Base-by-base conservation (phyloP, 2,329 filamentous ascomycete species). In the Trichoderma breve region DNA sequence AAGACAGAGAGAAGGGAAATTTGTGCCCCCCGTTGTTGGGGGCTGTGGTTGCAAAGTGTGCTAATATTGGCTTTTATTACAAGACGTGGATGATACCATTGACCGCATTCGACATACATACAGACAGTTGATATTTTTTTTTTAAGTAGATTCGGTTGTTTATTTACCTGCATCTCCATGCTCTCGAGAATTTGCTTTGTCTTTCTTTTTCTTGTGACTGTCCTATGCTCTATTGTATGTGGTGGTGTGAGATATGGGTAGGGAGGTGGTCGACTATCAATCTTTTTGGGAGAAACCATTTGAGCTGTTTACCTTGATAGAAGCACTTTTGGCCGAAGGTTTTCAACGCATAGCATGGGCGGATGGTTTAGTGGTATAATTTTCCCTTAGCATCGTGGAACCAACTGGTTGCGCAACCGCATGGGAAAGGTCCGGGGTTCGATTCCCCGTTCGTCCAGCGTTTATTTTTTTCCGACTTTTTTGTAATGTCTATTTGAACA, bases 51-150 rank as follows among this genome's bases (percentile, higher is more conserved):
- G 57, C 58, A 73, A 68, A 77, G 76, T 76, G 77, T 75, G 72
- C 69, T 64, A 71, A 71, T 70, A 57, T 71, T 74, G 76, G 73
- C 76, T 78, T 76, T 76, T 73, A 74, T 76, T 74, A 74, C 76
- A 76, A 78, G 74, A 80, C 77, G 82, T 80, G 80, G 81, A 83
- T 81, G 81, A 83, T 82, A 83, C 81, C 81, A 83, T 79, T 79
- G 79, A 81, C 79, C 63, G 79, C 81, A 80, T 80, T 76, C 71
- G 80, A 68, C 71, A 72, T 70, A 72, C 71, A 72, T 70, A 70
- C 71, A 61, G 65, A 60, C 65, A 68, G 65, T 60, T 68, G 57
- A 58, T 67, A 62, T 68, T 32, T 32, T 67, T 57, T 57, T 66
- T 61, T 39, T n/a, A 65, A 63, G 55, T 72, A 66, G 69, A 64